These are phyloP conservation scores for Aspergillus ochraceus DNA, from an alignment of 2,329 filamentous ascomycete species.

Conservation along the genomic window DNA sequence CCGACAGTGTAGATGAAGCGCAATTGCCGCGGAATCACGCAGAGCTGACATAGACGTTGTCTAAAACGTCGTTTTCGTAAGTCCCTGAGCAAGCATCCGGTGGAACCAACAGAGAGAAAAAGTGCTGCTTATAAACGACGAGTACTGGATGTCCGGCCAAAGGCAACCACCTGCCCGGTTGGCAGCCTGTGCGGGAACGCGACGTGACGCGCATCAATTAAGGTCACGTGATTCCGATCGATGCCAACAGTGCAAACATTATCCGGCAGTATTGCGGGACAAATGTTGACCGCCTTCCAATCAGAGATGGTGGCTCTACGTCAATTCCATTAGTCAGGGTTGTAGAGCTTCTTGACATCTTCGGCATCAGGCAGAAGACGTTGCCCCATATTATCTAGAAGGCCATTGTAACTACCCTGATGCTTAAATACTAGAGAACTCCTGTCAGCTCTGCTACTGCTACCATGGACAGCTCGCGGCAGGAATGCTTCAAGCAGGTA, in stretches of 20 bases:
- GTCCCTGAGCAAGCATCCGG: background rate
- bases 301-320: background rate
- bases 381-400: background rate
- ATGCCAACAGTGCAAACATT: background rate
- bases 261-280: background rate
- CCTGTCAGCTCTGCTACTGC: background rate
- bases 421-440: background rate
- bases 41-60: constrained; percentile 18
- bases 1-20: constrained; percentile 10
- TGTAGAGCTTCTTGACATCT: background rate
- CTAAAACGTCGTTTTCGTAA: background rate
- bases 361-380: background rate
- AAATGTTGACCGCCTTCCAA: background rate
- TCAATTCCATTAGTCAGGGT: background rate
- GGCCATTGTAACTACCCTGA: background rate
- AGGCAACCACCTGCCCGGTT: constrained; percentile 11
- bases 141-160: background rate
- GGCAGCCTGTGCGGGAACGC: constrained; percentile 12
- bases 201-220: constrained; percentile 22
- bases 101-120: background rate
- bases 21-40: constrained; percentile 10
- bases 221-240: constrained; percentile 16
- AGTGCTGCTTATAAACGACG: background rate
- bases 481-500: constrained; percentile 46
- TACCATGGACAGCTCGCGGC: constrained; percentile 39